A percentile compares a stretch with the other conserved stretches of the same genome.
Conservation (phyloP, 2,329 filamentous ascomycete genomes). For the Trichoderma aggressivum region DNA sequence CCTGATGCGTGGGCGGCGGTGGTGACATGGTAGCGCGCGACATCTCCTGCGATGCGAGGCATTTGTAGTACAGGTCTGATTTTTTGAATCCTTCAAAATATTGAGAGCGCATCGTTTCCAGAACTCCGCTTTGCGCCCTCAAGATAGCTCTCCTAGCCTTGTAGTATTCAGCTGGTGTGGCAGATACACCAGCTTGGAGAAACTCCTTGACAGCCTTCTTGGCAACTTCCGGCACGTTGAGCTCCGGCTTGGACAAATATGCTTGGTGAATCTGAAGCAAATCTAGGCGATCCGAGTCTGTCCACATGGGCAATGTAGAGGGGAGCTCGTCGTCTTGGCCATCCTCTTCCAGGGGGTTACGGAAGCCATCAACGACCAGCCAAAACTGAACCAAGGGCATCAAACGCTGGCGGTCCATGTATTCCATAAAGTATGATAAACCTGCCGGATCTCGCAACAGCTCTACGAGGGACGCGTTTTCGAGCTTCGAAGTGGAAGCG, state of each 20-base stretch:
- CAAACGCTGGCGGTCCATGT: slow-evolving; percentile 86
- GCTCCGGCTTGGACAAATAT: slow-evolving; percentile 77
- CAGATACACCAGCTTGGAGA: slow-evolving; percentile 70
- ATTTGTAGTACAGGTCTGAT: slow-evolving; percentile 95
- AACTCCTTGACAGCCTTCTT: slow-evolving; percentile 72
- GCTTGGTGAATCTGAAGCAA: slow-evolving; percentile 88
- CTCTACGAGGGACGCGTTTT: slow-evolving; percentile 75
- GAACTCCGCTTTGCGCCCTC: slow-evolving; percentile 73
- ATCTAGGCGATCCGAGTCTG: slow-evolving; percentile 79
- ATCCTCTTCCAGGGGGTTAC: slow-evolving; percentile 85
- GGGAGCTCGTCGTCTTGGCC: slow-evolving; percentile 58
- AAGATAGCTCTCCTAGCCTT: slow-evolving; percentile 78
- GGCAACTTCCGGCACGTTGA: slow-evolving; percentile 70
- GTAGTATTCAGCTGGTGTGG: slow-evolving; percentile 77
- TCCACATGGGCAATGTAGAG: slow-evolving; percentile 65
- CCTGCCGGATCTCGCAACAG: slow-evolving; percentile 87
- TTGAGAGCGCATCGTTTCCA: slow-evolving; percentile 78
- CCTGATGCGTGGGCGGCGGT: slow-evolving; percentile 23
- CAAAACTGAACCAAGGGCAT: slow-evolving; percentile 96
- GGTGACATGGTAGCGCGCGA: slow-evolving; percentile 36
- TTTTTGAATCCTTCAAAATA: slow-evolving; percentile 85
- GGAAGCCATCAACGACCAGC: slow-evolving; percentile 95
- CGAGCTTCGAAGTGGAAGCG: slow-evolving; percentile 53
- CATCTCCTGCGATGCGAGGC: slow-evolving; percentile 81
- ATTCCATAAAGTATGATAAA: slow-evolving; percentile 98